These are phyloP conservation scores for Pseudofabraea citricarpa DNA, from an alignment of 2,329 filamentous ascomycete genomes.

Conservation along the genomic window DNA sequence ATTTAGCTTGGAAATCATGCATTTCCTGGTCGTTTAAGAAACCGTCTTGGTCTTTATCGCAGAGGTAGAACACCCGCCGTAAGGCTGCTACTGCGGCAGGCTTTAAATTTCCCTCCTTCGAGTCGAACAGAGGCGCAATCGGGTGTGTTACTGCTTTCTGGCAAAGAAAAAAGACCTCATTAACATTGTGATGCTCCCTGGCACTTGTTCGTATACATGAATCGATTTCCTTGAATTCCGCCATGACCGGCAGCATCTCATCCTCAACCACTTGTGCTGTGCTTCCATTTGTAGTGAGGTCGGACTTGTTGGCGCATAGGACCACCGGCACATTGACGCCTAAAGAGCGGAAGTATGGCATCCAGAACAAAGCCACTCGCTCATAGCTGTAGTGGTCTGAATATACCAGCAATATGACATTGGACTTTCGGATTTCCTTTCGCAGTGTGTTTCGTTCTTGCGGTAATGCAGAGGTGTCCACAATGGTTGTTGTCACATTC, in stretches of 20 bases:
- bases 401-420: constrained; percentile 94
- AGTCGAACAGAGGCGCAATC: constrained; percentile 93
- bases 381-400: constrained; percentile 99
- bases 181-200: constrained; percentile 87
- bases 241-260: constrained; percentile 97
- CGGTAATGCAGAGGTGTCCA: constrained; percentile 93
- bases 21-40: constrained; percentile 88
- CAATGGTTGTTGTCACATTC: constrained; percentile 94
- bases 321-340: constrained; percentile 99
- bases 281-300: constrained; percentile 68
- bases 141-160: constrained; percentile 98
- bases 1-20: constrained; percentile 83
- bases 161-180: constrained; percentile 95
- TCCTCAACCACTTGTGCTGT: constrained; percentile 87
- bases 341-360: constrained; percentile 94
- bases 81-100: constrained; percentile 83
- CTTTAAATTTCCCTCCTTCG: constrained; percentile 86
- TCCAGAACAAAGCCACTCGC: constrained; percentile 93
- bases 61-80: constrained; percentile 89
- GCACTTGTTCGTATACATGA: constrained; percentile 95
- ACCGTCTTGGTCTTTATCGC: constrained; percentile 94
- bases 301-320: constrained; percentile 95
- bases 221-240: constrained; percentile 97
- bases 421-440: constrained; percentile 93
- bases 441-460: constrained; percentile 87